These are phyloP conservation scores for Pichia sp. DNA, from an alignment of 1,139 yeast genomes.

Conservation along the genomic window DNA sequence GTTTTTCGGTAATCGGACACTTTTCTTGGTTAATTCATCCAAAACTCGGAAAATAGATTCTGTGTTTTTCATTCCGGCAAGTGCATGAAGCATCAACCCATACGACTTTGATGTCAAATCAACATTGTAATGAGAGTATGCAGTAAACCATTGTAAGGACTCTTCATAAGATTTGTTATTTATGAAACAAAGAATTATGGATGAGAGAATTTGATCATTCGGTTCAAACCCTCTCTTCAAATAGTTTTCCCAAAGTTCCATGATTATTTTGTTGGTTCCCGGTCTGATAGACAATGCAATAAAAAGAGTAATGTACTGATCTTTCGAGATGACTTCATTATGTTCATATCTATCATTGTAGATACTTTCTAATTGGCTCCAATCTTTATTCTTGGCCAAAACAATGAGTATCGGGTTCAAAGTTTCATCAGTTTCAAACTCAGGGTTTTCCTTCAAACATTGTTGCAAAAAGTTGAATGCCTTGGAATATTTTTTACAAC, in stretches of 20 bases:
- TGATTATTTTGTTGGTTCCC: conserved; percentile 54
- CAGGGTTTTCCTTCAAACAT: conserved; percentile 21
- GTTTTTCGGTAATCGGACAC: conserved; percentile 21
- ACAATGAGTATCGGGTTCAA: conserved; percentile 45
- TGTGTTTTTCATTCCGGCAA: conserved; percentile 38
- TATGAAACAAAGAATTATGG: conserved; percentile 47
- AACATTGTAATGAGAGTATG: conserved; percentile 37
- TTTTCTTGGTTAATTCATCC: conserved; percentile 31
- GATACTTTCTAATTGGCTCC: conserved; percentile 56
- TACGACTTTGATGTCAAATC: conserved; percentile 38
- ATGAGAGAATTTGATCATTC: conserved; percentile 42
- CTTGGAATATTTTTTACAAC: conserved; percentile 28
- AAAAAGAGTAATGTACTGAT: conserved; percentile 64
- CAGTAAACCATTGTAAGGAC: conserved; percentile 41
- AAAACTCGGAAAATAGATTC: conserved; percentile 41
- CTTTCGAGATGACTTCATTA: conserved; percentile 50
- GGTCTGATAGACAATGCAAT: conserved; percentile 49
- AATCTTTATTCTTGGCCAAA: conserved; percentile 51
- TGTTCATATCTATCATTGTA: conserved; percentile 60
- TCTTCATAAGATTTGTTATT: conserved; percentile 43
- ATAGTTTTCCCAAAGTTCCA: conserved; percentile 46
- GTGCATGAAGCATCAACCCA: conserved; percentile 39
- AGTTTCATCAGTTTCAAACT: conserved; percentile 19
- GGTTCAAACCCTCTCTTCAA: conserved; percentile 47
- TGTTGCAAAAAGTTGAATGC: conserved; percentile 33